Base-by-base conservation (phyloP, 306 rosid species). In the Arachis hypogaea region DNA sequence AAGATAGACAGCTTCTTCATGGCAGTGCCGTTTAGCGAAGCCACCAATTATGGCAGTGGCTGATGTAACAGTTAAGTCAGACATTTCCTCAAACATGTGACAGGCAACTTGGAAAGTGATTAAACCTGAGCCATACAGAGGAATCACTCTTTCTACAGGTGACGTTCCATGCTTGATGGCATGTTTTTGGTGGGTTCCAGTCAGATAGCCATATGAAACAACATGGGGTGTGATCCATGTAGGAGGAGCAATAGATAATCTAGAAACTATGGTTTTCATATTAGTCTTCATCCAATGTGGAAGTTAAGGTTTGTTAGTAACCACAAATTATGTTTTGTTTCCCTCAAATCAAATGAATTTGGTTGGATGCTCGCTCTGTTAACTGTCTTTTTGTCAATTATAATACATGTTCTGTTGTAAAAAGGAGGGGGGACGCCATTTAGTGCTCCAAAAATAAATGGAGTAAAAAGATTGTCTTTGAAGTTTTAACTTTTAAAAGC, bases 31-130 rank as follows among this genome's bases (percentile, higher is more conserved):
- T 76, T 69, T 81, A 69, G 82, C 84, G 52, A 86, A 88, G 30
- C 63, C 72, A 9, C 90, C 81, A 60, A 93, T 87, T 51, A 82
- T 79, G 56, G 82, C 29, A 3, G 98, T 93, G 52, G 96, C 92
- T 28, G 90, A 87, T 7, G 77, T 76, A 43, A 91, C 89, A 50
- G 66, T 80, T 73, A 83, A 73, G 54, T 79, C 85, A 77, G 91
- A 67, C 92, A 60, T 55, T 86, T 85, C 80, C 12, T 82, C 95
- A 67, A 89, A 93, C 92, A 85, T 12, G 57, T 89, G 83, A 40
- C 82, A 77, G 36, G 93, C 98, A 78, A 66, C 60, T 28, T 67
- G 65, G 70, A 85, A 69, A 49, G 82, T 41, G 7, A 68, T 74
- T 28, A 89, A 77, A 74, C 41, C 82, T 6, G 14, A 29, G 1